Conservation (phyloP, 495 filamentous ascomycete species). For the Friedmanniomyces simplex region DNA sequence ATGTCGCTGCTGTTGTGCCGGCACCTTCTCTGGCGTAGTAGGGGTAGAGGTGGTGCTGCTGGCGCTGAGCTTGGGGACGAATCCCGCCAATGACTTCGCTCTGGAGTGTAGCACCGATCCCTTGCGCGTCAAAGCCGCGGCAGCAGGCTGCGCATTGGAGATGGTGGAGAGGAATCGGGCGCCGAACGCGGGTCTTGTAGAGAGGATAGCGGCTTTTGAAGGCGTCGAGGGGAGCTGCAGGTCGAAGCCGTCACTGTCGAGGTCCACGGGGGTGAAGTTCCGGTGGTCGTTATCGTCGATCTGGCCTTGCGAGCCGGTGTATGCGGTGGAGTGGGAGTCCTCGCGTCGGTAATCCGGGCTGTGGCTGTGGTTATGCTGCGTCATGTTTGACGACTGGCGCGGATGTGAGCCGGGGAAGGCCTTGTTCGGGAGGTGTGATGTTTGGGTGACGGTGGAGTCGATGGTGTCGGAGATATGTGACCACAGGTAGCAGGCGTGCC, state of each 20-base stretch:
- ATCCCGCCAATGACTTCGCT: slow-evolving; percentile 16
- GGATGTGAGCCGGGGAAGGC: neutral
- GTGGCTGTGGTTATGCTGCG: no score
- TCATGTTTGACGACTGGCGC: neutral
- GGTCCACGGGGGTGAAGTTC: neutral
- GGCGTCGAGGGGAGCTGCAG: neutral
- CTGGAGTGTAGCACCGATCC: slow-evolving; percentile 17
- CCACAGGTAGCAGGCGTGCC: no score
- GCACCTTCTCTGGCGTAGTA: neutral
- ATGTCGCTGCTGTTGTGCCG: slow-evolving; percentile 1
- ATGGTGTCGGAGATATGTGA: neutral
- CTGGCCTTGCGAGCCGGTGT: slow-evolving; percentile 4
- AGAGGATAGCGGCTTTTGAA: neutral
- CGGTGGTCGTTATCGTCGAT: slow-evolving; percentile 6
- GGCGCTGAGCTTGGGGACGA: slow-evolving; percentile 15
- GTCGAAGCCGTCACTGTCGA: neutral
- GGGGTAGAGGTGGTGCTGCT: neutral
- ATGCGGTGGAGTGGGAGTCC: slow-evolving; percentile 1
- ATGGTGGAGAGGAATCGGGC: slow-evolving; percentile 8
- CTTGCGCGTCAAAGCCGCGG: slow-evolving; percentile 11
- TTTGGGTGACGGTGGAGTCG: neutral
- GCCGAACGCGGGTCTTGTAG: slow-evolving; percentile 5
- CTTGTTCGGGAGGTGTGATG: neutral
- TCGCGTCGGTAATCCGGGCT: neutral
- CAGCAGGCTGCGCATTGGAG: slow-evolving; percentile 16